Evolutionary conservation across 2,329 filamentous ascomycete species (phyloP).

Genomic region (Paraphaeosphaeria sporulosa): DNA sequence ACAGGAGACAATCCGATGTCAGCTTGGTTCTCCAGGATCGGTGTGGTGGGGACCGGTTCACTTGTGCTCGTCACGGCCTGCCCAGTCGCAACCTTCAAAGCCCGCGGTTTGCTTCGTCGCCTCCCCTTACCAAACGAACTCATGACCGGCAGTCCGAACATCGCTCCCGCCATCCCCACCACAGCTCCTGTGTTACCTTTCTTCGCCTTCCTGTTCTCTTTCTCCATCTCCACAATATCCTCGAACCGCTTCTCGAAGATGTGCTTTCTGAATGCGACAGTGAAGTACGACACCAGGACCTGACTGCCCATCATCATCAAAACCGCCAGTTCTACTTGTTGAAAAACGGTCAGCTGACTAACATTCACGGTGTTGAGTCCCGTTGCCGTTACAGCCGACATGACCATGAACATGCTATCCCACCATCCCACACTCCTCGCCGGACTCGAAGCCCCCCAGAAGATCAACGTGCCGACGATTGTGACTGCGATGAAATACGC

Average conservation of each 20-base stretch:
- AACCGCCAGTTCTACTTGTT: conserved; percentile 25
- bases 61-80: neutral
- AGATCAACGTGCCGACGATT: conserved; percentile 28
- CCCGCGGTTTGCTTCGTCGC: conserved; percentile 14
- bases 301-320: conserved; percentile 35
- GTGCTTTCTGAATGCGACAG: conserved; percentile 30
- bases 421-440: conserved; percentile 32
- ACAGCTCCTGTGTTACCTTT: conserved; percentile 25
- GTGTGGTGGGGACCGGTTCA: conserved; percentile 4
- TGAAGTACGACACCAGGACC: conserved; percentile 30
- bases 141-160: conserved; percentile 33
- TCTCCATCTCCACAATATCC: conserved; percentile 30
- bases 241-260: conserved; percentile 35
- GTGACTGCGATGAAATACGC: conserved; percentile 27
- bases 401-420: conserved; percentile 33
- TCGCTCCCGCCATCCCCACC: conserved; percentile 31
- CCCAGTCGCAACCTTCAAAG: conserved; percentile 15
- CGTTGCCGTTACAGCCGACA: conserved; percentile 20
- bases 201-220: conserved; percentile 27
- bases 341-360: conserved; percentile 31
- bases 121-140: conserved; percentile 30
- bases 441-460: conserved; percentile 30
- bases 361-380: conserved; percentile 33
- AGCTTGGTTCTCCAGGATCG: conserved; percentile 5
- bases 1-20: conserved; percentile 1